Evolutionary conservation across 345 rosid species (phyloP).

Genomic region (Dipteronia sinensis): DNA sequence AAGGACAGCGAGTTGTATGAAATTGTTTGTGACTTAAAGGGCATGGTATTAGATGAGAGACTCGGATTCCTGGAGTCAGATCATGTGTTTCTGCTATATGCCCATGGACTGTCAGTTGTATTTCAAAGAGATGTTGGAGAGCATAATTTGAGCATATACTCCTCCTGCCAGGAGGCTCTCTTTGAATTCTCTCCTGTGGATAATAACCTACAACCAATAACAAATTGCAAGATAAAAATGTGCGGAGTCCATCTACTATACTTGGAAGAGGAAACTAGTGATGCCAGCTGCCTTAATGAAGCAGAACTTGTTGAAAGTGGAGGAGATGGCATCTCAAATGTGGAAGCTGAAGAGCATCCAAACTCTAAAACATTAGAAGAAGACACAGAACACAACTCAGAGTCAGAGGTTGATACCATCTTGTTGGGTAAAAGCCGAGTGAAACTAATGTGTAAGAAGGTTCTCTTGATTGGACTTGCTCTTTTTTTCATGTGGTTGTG

Average conservation of each 20-base stretch:
- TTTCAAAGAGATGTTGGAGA: conserved; percentile 2
- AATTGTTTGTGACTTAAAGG: not conserved
- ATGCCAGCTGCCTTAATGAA: not conserved
- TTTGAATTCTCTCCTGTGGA: conserved; percentile 9
- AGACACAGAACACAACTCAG: not conserved
- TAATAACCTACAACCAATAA: not conserved
- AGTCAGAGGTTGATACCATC: not conserved
- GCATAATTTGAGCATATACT: not conserved
- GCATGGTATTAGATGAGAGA: no score
- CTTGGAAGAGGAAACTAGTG: not conserved
- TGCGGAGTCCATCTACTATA: conserved; percentile 1
- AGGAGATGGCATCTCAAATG: not conserved
- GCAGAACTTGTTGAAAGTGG: not conserved
- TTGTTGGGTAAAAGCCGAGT: not conserved
- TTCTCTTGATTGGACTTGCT: conserved; percentile 6
- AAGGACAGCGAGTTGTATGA: not conserved
- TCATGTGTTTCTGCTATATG: conserved; percentile 8
- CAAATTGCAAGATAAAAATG: not conserved
- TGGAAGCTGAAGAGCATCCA: not conserved
- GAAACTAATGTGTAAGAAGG: not conserved
- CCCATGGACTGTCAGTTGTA: not conserved
- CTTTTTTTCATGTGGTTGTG: conserved; percentile 5
- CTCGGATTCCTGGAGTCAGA: not conserved
- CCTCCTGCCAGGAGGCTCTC: not conserved
- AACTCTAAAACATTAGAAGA: not conserved